phyloP scores from a whole-genome alignment of 306 rosid genomes.

The Prunus davidiana region DNA sequence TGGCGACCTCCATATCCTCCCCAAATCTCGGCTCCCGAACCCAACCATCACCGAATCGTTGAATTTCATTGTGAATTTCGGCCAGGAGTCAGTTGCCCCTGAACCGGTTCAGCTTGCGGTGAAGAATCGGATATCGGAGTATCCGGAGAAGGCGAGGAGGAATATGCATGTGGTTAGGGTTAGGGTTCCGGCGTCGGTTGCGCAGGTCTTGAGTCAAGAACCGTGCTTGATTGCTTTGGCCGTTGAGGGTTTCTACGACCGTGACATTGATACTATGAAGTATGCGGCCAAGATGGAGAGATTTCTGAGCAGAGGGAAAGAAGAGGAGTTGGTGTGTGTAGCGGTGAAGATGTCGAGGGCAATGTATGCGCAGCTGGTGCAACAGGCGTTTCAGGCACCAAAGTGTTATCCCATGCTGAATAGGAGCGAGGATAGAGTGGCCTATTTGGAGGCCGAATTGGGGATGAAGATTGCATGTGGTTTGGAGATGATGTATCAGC shows the following conservation, averaged over 20 bases:
- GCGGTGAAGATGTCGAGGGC: constrained; percentile 86
- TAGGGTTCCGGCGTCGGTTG: constrained; percentile 74
- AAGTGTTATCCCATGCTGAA: constrained; percentile 70
- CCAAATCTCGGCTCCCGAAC: constrained; percentile 27
- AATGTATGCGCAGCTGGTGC: constrained; percentile 87
- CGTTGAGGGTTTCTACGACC: constrained; percentile 85
- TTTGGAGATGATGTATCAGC: constrained; percentile 93
- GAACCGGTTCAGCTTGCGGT: constrained; percentile 58
- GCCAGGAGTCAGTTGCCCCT: constrained; percentile 46
- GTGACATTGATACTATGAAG: constrained; percentile 83
- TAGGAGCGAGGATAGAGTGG: constrained; percentile 26
- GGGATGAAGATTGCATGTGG: constrained; percentile 96
- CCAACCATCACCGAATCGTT: constrained; percentile 62
- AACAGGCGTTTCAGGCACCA: constrained; percentile 82
- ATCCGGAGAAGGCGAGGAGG: constrained; percentile 58
- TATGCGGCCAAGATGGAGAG: constrained; percentile 75
- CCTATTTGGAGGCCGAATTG: constrained; percentile 60
- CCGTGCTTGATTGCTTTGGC: constrained; percentile 70
- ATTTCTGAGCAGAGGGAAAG: constrained; percentile 55
- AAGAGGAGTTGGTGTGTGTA: constrained; percentile 56
- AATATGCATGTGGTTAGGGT: constrained; percentile 65
- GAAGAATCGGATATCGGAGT: constrained; percentile 50
- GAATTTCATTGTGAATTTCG: constrained; percentile 35
- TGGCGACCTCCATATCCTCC: constrained; percentile 61
- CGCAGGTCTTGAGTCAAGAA: constrained; percentile 62